Base-by-base conservation (phyloP, 108 stramenopile species). In the Cyclotella kingstonii region DNA sequence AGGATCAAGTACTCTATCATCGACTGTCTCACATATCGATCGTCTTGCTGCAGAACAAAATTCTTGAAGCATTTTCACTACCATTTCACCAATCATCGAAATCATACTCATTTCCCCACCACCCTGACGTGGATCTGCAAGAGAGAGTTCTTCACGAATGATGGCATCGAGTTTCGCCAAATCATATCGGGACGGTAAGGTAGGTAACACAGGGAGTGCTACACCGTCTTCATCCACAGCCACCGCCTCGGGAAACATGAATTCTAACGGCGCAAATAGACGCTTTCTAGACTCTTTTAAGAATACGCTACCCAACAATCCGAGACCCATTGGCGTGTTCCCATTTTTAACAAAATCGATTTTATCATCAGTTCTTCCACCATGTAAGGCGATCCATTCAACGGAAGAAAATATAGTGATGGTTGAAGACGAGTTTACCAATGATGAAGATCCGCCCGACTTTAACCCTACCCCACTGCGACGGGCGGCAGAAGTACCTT, bases 101-200 rank as follows among this genome's bases (percentile, higher is more conserved):
- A 57, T 57, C 69, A 82, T 82, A 45, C 71, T 66, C 23, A 89
- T 66, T 34, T 93, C 91, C 2, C 91, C 91, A 10, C 91, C 91
- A 38, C 91, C 91, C 68, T 86, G 83, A 29, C 85, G 75, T 3
- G 87, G 87, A 70, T 93, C 91, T 0, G 91, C 87, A 33, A 87
- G 57, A 1, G 87, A 73, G 34, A 93, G 59, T 64, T 93, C 91
- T 48, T 89, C 81, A 5, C 88, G 84, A 65, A 93, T 84, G 58
- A 66, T 84, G 9, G 60, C 45, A 63, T 93, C 91, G 25, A 93
- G 58, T 46, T 84, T 85, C 59, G 86, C 87, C 33, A 93, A 60
- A 63, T 93, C 91, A 41, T 86, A 87, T 19, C 82, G 77, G 6
- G 87, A 87, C 19, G 91, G 91, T 43, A 93, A 55, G 6, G 83